These are phyloP conservation scores for Kregervanrija delftensis DNA, from an alignment of 805 yeast species.

Conservation along the genomic window DNA sequence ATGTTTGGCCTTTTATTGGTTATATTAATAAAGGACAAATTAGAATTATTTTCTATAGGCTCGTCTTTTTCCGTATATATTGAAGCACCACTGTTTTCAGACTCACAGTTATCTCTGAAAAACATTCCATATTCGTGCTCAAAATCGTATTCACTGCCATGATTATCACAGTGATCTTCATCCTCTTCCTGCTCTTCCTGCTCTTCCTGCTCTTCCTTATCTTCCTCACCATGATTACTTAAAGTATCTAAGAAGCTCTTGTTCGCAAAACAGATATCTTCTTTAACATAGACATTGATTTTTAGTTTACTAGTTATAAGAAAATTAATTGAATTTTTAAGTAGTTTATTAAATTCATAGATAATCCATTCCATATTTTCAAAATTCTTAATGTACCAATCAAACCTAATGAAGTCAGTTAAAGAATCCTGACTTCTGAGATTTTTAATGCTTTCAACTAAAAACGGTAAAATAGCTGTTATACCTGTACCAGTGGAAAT, in stretches of 20 bases:
- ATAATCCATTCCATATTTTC: slow-evolving; percentile 28
- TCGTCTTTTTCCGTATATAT: too few species aligned
- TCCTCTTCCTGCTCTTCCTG: not conserved
- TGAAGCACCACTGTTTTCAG: too few species aligned
- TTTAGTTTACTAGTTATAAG: slow-evolving; percentile 8
- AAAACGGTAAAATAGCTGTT: slow-evolving; percentile 13
- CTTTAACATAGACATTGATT: slow-evolving; percentile 13
- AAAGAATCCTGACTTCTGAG: slow-evolving; percentile 1
- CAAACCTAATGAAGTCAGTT: slow-evolving; percentile 4
- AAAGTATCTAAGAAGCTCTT: slow-evolving; percentile 8
- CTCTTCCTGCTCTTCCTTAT: not conserved
- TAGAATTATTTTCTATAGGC: too few species aligned
- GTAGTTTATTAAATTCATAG: slow-evolving; percentile 29
- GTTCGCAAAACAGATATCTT: slow-evolving; percentile 8
- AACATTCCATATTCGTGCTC: too few species aligned
- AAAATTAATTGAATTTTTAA: slow-evolving; percentile 24
- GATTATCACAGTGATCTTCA: not conserved
- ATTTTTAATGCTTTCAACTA: slow-evolving; percentile 3
- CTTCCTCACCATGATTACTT: not conserved
- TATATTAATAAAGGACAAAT: not conserved
- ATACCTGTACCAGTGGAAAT: slow-evolving; percentile 21
- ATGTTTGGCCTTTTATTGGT: slow-evolving; percentile 12
- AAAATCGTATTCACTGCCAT: too few species aligned
- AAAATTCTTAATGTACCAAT: slow-evolving; percentile 17
- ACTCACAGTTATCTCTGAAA: too few species aligned